Conservation (phyloP, 495 filamentous ascomycete genomes). For the Penicillium parvum region DNA sequence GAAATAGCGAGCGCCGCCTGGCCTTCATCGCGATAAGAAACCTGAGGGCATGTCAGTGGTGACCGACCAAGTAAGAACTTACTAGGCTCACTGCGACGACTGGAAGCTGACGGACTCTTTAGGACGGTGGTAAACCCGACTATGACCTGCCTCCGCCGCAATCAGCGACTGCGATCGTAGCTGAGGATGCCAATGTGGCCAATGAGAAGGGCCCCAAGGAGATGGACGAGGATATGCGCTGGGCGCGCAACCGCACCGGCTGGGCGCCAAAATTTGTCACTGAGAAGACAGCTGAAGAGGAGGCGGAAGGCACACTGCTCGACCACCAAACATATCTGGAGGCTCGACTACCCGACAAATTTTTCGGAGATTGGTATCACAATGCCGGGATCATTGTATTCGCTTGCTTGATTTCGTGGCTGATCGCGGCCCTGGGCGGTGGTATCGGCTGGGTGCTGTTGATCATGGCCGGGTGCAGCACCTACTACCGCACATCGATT, state of each 20-base stretch:
- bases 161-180: conserved; percentile 58
- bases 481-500: conserved; percentile 95
- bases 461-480: conserved; percentile 85
- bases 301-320: conserved; percentile 62
- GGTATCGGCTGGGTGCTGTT: conserved; percentile 90
- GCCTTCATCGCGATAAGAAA: conserved; percentile 61
- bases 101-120: not conserved
- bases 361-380: conserved; percentile 98
- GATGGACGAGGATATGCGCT: conserved; percentile 55
- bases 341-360: conserved; percentile 76
- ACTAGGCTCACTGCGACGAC: not conserved
- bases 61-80: conserved; percentile 59
- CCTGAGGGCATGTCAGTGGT: conserved; percentile 63
- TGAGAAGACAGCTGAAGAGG: conserved; percentile 45
- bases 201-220: conserved; percentile 38
- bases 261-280: conserved; percentile 82
- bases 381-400: conserved; percentile 91
- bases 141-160: conserved; percentile 76
- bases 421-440: conserved; percentile 81
- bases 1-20: conserved; percentile 52
- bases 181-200: conserved; percentile 42
- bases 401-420: conserved; percentile 85
- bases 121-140: conserved; percentile 64
- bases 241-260: conserved; percentile 68
- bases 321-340: conserved; percentile 91